Percentiles rank a stretch among this genome's conserved stretches.
phyloP scores from a whole-genome alignment of 2,329 filamentous ascomycete species.

The Colletotrichum musae region DNA sequence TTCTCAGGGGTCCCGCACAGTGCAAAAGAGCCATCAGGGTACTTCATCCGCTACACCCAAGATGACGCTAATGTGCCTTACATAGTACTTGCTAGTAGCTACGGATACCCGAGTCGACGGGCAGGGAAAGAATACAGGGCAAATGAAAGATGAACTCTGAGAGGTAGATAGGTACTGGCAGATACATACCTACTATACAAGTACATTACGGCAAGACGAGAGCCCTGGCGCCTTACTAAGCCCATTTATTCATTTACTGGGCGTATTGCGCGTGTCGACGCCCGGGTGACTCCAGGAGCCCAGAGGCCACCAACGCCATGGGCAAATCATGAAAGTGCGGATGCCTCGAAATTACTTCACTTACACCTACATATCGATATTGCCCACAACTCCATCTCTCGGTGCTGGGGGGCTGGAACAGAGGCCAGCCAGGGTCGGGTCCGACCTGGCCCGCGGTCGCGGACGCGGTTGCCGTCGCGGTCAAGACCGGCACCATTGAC shows the following conservation, averaged over 20 bases:
- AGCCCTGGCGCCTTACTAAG: constrained; percentile 1
- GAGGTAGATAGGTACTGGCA: neutral
- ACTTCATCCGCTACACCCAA: constrained; percentile 32
- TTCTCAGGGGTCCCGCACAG: constrained; percentile 23
- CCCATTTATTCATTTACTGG: neutral
- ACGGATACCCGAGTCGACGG: constrained; percentile 22
- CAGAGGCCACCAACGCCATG: constrained; percentile 7
- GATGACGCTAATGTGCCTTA: too few species aligned
- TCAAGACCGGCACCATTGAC: neutral
- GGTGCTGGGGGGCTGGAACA: constrained; percentile 16
- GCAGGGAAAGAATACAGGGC: constrained; percentile 22
- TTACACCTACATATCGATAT: constrained; percentile 13
- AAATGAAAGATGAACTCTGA: constrained; percentile 30
- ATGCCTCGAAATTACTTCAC: constrained; percentile 21
- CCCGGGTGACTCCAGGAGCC: neutral
- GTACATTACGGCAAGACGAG: neutral
- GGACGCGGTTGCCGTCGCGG: neutral
- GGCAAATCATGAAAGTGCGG: constrained; percentile 8
- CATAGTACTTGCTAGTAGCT: neutral
- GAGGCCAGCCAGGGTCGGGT: neutral
- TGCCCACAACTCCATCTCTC: constrained; percentile 2
- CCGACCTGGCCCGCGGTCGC: too few species aligned
- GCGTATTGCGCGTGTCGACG: neutral
- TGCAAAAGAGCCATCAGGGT: constrained; percentile 2
- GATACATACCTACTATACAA: too few species aligned